These are phyloP conservation scores for Cardamine chenopodiifolia DNA, from an alignment of 345 rosid genomes.

Conservation along the genomic window DNA sequence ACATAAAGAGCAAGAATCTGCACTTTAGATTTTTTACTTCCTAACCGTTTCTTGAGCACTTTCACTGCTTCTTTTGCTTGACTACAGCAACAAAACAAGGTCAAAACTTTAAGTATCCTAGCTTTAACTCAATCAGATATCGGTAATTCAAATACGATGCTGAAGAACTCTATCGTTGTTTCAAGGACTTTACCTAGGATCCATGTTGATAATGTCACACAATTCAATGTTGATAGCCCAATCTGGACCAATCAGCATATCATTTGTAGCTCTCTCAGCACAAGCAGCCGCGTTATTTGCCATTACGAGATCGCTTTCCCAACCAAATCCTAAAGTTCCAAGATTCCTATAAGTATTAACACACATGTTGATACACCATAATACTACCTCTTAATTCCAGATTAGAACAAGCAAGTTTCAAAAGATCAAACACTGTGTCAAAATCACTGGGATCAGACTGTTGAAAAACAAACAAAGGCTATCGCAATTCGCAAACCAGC, in stretches of 20 bases:
- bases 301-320: slow-evolving; percentile 47
- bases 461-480: neutral
- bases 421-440: slow-evolving; percentile 5
- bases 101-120: neutral
- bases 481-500: slow-evolving; percentile 22
- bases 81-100: slow-evolving; percentile 49
- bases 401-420: neutral
- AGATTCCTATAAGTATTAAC: slow-evolving; percentile 27
- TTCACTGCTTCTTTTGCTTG: slow-evolving; percentile 89
- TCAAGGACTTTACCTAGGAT: slow-evolving; percentile 70
- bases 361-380: slow-evolving; percentile 8
- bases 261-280: slow-evolving; percentile 96
- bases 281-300: slow-evolving; percentile 76
- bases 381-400: slow-evolving; percentile 30
- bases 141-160: neutral
- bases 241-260: slow-evolving; percentile 88
- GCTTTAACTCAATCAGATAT: slow-evolving; percentile 3
- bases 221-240: slow-evolving; percentile 96
- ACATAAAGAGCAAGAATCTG: slow-evolving; percentile 89
- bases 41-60: slow-evolving; percentile 86
- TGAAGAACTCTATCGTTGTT: neutral
- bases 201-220: slow-evolving; percentile 88
- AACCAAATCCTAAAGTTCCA: slow-evolving; percentile 29
- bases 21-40: slow-evolving; percentile 83
- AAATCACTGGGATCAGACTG: slow-evolving; percentile 10